phyloP scores from a whole-genome alignment of 2,329 filamentous ascomycete genomes.

The Magnaporthiopsis rhizophila region DNA sequence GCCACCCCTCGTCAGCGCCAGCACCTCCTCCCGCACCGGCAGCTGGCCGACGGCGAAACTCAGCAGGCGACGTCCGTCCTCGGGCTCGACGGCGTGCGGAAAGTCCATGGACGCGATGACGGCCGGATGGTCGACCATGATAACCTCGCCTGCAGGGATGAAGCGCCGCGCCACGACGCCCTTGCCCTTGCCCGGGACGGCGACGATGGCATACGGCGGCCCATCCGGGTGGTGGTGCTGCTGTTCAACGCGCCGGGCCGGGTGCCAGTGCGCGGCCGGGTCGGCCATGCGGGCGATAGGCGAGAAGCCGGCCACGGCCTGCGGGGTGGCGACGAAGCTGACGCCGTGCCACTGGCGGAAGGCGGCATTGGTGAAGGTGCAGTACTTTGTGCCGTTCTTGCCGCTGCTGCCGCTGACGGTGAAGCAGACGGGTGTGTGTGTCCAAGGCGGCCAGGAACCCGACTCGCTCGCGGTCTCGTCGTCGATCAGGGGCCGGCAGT shows the following conservation, averaged over 20 bases:
- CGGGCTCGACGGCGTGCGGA: slow-evolving; percentile 13
- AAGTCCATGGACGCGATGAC: slow-evolving; percentile 19
- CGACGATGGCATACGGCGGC: slow-evolving; percentile 18
- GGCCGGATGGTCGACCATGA: slow-evolving; percentile 22
- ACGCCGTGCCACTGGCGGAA: slow-evolving; percentile 15
- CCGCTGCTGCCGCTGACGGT: background rate
- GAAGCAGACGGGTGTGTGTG: slow-evolving; percentile 1
- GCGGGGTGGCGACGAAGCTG: slow-evolving; percentile 14
- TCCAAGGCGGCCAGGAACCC: background rate
- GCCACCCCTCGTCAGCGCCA: slow-evolving; percentile 21
- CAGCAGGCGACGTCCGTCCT: slow-evolving; percentile 18
- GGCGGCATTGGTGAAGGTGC: slow-evolving; percentile 15
- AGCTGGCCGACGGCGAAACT: slow-evolving; percentile 21
- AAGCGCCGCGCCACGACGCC: slow-evolving; percentile 23
- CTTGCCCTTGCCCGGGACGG: slow-evolving; percentile 21
- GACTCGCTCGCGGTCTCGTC: background rate
- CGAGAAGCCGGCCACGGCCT: slow-evolving; percentile 15
- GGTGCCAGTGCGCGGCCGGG: slow-evolving; percentile 12
- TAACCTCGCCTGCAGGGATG: slow-evolving; percentile 22
- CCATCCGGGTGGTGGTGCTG: slow-evolving; percentile 9
- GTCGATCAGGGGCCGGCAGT: slow-evolving; percentile 1
- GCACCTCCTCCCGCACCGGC: slow-evolving; percentile 16
- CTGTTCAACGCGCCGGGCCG: slow-evolving; percentile 10
- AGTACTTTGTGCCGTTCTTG: slow-evolving; percentile 11
- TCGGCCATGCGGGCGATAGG: slow-evolving; percentile 15